Evolutionary conservation across 2,329 filamentous ascomycete species (phyloP), one percentile per base, ranked within the genome.

Genomic region (Hypoxylon sp.): DNA sequence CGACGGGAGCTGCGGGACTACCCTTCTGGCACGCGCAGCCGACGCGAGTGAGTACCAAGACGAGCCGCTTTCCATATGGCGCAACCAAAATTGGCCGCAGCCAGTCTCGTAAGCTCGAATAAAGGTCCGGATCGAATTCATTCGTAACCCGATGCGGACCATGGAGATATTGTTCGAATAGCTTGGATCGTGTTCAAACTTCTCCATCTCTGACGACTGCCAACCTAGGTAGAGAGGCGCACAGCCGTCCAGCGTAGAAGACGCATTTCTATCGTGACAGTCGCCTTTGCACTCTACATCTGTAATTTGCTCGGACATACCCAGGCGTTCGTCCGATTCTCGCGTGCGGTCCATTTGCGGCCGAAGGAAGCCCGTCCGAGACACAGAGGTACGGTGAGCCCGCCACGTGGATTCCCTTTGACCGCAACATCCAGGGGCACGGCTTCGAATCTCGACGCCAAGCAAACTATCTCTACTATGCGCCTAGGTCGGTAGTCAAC

Each of bases 1-100:
- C 43, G 23, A 52, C 46, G 52, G 50, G 42, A 58, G 45, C 43
- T 26, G 47, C 58, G 40, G 55, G 35, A 61, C 27, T 45, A 51
- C 18, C 58, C 45, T 48, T 54, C 50, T 21, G 35, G 43, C 41
- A 35, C 31, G 33, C 33, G 43, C n/a, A 48, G 43, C 46, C 43
- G 38, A 38, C 29, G 26, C 24, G 35, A 43, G 23, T 17, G 48
- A 52, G 52, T 49, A 53, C 55, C 49, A 29, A 37, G 33, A 51
- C 33, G 15, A 37, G 26, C 48, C 41, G 41, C 40, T 38, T 29
- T 27, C 11, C 29, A 37, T 20, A 18, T 35, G n/a, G 23, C 27
- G 15, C 18, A 37, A 51, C 43, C 17, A 18, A n/a, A 6, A 53
- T 20, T 24, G 20, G 15, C 13, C 9, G 38, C 20, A 10, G 10